These are phyloP conservation scores for Benincasa hispida DNA, from an alignment of 306 rosid genomes.

Conservation along the genomic window DNA sequence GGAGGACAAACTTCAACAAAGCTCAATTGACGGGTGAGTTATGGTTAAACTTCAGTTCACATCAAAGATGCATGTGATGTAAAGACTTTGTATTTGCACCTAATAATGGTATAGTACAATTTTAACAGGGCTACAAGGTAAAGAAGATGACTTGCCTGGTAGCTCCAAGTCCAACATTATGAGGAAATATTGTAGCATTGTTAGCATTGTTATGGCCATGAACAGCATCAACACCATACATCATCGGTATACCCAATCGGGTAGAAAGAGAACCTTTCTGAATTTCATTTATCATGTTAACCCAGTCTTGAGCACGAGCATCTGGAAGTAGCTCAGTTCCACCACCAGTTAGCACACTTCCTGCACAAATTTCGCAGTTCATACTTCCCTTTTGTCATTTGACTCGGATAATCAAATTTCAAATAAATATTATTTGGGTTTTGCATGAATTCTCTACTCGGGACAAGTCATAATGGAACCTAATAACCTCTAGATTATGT, in stretches of 20 bases:
- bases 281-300: slow-evolving; percentile 69
- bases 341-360: slow-evolving; percentile 92
- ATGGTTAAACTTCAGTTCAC: not conserved
- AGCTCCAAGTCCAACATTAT: slow-evolving; percentile 87
- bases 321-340: slow-evolving; percentile 76
- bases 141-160: slow-evolving; percentile 54
- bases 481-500: not conserved
- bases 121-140: not conserved
- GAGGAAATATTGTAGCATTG: slow-evolving; percentile 89
- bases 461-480: not conserved
- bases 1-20: not conserved
- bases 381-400: not conserved
- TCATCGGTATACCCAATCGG: slow-evolving; percentile 88
- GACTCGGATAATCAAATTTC: not conserved
- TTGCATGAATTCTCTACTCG: not conserved
- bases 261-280: slow-evolving; percentile 70
- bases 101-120: not conserved
- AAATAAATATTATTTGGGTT: not conserved
- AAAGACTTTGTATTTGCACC: not conserved
- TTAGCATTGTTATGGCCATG: slow-evolving; percentile 91
- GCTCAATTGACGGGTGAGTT: not conserved
- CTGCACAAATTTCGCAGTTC: slow-evolving; percentile 25
- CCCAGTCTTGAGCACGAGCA: slow-evolving; percentile 81
- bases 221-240: slow-evolving; percentile 88
- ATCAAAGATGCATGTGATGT: not conserved